These are phyloP conservation scores for Quercus berberidifolia DNA, from an alignment of 306 rosid genomes.

Conservation along the genomic window DNA sequence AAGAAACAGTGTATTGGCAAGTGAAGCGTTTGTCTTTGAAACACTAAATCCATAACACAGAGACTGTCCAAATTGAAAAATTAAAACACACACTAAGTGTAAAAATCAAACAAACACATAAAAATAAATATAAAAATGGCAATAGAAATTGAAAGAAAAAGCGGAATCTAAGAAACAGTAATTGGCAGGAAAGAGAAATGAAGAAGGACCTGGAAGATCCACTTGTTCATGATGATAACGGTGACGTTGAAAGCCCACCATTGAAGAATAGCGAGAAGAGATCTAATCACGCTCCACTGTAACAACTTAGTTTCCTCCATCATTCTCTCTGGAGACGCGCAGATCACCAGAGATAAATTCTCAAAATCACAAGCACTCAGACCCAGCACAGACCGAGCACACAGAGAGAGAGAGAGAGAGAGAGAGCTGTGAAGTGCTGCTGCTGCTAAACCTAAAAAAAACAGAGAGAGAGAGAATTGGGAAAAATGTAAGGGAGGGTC, in stretches of 20 bases:
- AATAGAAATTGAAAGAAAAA: too few species aligned
- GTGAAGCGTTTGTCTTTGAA: not conserved
- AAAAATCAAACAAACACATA: too few species aligned
- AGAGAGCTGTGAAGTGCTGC: not conserved
- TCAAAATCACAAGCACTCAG: not conserved
- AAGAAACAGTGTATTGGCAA: not conserved
- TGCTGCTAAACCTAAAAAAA: not conserved
- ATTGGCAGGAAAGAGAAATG: too few species aligned
- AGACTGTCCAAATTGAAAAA: too few species aligned
- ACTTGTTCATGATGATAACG: conserved; percentile 89
- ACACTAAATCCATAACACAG: not conserved
- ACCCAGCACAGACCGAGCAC: not conserved
- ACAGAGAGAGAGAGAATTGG: not conserved
- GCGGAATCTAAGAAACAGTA: too few species aligned
- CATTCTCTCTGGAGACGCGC: conserved; percentile 8
- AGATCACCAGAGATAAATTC: conserved; percentile 23
- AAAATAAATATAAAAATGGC: too few species aligned
- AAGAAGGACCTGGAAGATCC: conserved; percentile 88
- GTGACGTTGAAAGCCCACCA: conserved; percentile 98
- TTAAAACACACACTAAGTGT: too few species aligned
- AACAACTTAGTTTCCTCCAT: conserved; percentile 72
- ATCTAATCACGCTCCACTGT: conserved; percentile 77
- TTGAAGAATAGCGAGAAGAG: conserved; percentile 82
- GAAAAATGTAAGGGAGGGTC: not conserved
- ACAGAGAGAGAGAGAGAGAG: not conserved